Base-by-base conservation (phyloP, 1,284 basidiomycete species). In the Ceraceosorus guamensis region DNA sequence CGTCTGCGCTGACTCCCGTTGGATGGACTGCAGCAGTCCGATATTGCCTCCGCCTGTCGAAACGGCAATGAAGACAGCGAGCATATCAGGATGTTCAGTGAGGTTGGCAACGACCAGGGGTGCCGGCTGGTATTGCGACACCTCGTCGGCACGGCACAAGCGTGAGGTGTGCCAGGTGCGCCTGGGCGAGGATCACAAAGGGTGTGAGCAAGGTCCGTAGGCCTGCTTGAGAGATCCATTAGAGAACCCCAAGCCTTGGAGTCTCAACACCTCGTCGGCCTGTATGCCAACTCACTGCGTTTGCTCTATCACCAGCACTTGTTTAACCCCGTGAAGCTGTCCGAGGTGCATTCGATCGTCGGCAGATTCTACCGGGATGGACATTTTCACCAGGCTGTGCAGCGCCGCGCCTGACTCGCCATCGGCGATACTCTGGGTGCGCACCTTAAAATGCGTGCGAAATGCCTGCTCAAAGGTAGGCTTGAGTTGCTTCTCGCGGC, bases 341-440 rank as follows among this genome's bases (percentile, higher is more conserved):
- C 93, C 1, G 89, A 87, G 1, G 92, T 90, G 74, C 96, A 98
- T 76, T 98, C 95, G 56, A 99, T 83, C 65, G 88, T 88, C 39
- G 98, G 79, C 5, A 89, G 91, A 2, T 89, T 93, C 95, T 95
- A 99, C 3, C 24, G 24, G 24, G 24, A 24, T 24, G 24, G 24
- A 24, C 1, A 24, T 1, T 24, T 3, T 24, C 3, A 24, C 24
- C 24, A 24, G 24, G 24, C 24, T 24, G 24, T 24, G 24, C 24
- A 24, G 24, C 24, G 24, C 24, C 24, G 24, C 24, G 1, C 3
- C 24, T 24, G 24, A 24, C 24, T 24, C 24, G 24, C 24, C 24
- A 24, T 24, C 24, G 24, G 24, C 24, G 24, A 24, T 24, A 3
- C 24, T 24, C 24, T 24, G 24, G 24, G 24, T 24, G 24, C 24